These are phyloP conservation scores for Brasilioporus rufonigricans DNA, from an alignment of 768 basidiomycete species.

Conservation along the genomic window DNA sequence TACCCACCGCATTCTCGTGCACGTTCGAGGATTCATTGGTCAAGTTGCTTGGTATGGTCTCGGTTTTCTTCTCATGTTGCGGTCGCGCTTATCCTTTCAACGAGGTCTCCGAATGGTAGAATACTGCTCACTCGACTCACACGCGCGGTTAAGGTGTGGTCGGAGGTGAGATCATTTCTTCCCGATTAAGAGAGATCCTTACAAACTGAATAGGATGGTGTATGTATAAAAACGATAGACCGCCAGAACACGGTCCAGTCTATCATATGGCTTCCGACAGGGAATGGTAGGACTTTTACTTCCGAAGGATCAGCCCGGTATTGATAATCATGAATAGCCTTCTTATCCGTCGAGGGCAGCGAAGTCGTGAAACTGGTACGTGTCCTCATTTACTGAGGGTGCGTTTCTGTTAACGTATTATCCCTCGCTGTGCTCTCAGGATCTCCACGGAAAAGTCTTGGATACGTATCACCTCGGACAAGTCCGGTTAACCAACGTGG, in stretches of 20 bases:
- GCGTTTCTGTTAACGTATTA: constrained; percentile 15
- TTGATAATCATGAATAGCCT: constrained; percentile 34
- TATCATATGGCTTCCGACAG: constrained; percentile 51
- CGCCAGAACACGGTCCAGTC: constrained; percentile 45
- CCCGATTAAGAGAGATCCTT: constrained; percentile 1
- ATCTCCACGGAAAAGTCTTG: constrained; percentile 45
- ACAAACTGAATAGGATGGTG: constrained; percentile 40
- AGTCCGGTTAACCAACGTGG: constrained; percentile 48
- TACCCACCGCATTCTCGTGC: constrained; percentile 48
- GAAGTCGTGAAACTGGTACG: constrained; percentile 46
- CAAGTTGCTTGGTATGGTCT: constrained; percentile 49
- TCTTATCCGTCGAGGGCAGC: constrained; percentile 50
- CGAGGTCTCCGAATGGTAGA: constrained; percentile 48
- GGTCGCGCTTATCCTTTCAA: constrained; percentile 8
- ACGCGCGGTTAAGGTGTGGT: constrained; percentile 53
- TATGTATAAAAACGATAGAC: constrained; percentile 50
- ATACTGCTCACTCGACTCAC: constrained; percentile 46
- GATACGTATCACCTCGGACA: constrained; percentile 44
- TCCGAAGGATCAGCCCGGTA: constrained; percentile 4
- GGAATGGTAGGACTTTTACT: constrained; percentile 37
- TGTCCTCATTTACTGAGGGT: constrained; percentile 4
- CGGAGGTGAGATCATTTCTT: constrained; percentile 35
- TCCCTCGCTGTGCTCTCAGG: constrained; percentile 28
- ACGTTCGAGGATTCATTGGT: constrained; percentile 51
- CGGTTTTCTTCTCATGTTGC: neutral